Percentiles rank a stretch among this genome's conserved stretches.
These are phyloP conservation scores for Diaporthe vexans DNA, from an alignment of 2,329 filamentous ascomycete genomes.

Conservation along the genomic window DNA sequence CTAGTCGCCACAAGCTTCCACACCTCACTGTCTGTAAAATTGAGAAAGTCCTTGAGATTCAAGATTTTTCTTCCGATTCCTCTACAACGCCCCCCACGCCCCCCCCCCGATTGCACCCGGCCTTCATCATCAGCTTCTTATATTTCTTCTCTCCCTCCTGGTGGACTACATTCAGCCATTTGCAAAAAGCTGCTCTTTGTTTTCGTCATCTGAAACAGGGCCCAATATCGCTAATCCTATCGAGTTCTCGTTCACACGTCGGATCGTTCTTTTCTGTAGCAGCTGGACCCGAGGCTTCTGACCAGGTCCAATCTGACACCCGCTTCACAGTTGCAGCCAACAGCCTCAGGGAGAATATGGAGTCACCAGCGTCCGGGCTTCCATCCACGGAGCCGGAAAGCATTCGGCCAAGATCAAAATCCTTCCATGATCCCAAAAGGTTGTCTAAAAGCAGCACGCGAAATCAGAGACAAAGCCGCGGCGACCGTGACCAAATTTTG, in stretches of 20 bases:
- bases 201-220: neutral
- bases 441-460: neutral
- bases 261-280: neutral
- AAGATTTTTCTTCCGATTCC: neutral
- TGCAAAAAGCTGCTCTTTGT: too few species aligned
- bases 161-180: too few species aligned
- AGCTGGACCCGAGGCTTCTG: too few species aligned
- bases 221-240: neutral
- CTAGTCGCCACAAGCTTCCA: neutral
- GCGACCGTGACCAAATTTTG: neutral
- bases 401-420: neutral
- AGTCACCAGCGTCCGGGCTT: neutral
- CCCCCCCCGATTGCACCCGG: neutral
- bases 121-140: neutral
- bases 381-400: neutral
- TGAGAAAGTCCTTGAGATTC: neutral
- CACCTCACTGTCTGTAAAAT: neutral
- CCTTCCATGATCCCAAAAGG: neutral
- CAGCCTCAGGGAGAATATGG: constrained; percentile 1
- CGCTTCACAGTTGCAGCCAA: neutral
- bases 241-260: neutral
- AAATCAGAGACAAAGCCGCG: neutral
- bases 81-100: too few species aligned
- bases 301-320: neutral
- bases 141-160: neutral